Conservation (phyloP, 1,139 yeast species). For the Kodamaea sp. region DNA sequence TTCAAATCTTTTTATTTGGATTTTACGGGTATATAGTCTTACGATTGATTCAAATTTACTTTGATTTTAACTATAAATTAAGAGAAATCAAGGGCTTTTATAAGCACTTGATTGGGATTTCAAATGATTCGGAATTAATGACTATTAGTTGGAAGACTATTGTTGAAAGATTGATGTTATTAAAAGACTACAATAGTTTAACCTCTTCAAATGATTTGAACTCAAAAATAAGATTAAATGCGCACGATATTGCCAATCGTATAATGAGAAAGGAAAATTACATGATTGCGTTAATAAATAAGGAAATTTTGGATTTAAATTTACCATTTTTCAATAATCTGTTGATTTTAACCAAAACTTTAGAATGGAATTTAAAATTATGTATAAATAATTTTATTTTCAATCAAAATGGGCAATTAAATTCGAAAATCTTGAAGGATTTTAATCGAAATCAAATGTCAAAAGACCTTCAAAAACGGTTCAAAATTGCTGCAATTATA, state of each 20-base stretch:
- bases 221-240: conserved; percentile 73
- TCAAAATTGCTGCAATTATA: conserved; percentile 81
- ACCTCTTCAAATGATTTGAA: conserved; percentile 56
- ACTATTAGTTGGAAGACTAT: conserved; percentile 92
- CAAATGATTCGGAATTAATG: conserved; percentile 74
- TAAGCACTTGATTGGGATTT: conserved; percentile 60
- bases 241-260: conserved; percentile 92
- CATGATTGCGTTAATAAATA: conserved; percentile 83
- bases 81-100: conserved; percentile 65
- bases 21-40: conserved; percentile 56
- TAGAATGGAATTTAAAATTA: conserved; percentile 90
- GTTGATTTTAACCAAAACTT: conserved; percentile 68
- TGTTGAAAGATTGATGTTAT: conserved; percentile 68
- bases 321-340: conserved; percentile 34
- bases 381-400: conserved; percentile 87
- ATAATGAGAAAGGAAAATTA: conserved; percentile 95
- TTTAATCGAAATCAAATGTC: conserved; percentile 65
- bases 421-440: conserved; percentile 68
- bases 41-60: conserved; percentile 59
- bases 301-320: conserved; percentile 57
- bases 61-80: conserved; percentile 47
- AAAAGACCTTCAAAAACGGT: conserved; percentile 69
- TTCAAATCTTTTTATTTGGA: conserved; percentile 60
- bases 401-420: conserved; percentile 80
- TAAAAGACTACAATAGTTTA: conserved; percentile 77